Conservation (phyloP, 345 rosid species). For the Bruguiera gymnorhiza region DNA sequence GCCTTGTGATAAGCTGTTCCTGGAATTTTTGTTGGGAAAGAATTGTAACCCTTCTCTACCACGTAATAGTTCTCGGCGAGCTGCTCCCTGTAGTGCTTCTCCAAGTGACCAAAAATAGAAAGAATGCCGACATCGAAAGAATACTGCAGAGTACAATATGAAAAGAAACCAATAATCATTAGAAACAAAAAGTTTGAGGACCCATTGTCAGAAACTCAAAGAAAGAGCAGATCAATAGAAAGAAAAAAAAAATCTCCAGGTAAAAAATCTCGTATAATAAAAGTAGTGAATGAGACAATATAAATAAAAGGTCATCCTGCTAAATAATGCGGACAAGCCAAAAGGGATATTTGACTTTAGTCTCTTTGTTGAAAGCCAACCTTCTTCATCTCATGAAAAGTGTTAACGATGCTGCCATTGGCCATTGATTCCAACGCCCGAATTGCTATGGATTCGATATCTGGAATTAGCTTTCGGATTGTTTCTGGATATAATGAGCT, state of each 20-base stretch:
- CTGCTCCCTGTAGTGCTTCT: constrained; percentile 40
- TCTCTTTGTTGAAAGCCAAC: constrained; percentile 18
- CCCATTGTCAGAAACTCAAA: constrained; percentile 5
- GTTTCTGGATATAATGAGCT: constrained; percentile 50
- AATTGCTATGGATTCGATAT: constrained; percentile 49
- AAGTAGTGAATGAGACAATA: constrained; percentile 1
- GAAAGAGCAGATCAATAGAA: constrained; percentile 8
- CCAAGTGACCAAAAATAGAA: constrained; percentile 65
- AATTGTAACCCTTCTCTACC: constrained; percentile 83
- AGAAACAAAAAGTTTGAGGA: not conserved
- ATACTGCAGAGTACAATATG: constrained; percentile 37
- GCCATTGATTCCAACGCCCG: constrained; percentile 60
- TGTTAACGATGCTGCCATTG: constrained; percentile 35
- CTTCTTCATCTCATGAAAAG: constrained; percentile 80
- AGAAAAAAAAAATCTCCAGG: not conserved
- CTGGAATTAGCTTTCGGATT: constrained; percentile 53
- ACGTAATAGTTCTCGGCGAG: constrained; percentile 56
- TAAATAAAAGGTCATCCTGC: no score
- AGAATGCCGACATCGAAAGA: constrained; percentile 75
- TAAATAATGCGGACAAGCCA: no score
- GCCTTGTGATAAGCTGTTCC: constrained; percentile 73
- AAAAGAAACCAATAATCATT: not conserved
- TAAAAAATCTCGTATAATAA: not conserved
- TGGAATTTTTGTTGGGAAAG: constrained; percentile 63
- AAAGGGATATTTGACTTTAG: not conserved